A percentile compares a stretch with the other conserved stretches of the same genome.
Conservation (phyloP, 257 asterid species). For the Knoxia roxburghii region DNA sequence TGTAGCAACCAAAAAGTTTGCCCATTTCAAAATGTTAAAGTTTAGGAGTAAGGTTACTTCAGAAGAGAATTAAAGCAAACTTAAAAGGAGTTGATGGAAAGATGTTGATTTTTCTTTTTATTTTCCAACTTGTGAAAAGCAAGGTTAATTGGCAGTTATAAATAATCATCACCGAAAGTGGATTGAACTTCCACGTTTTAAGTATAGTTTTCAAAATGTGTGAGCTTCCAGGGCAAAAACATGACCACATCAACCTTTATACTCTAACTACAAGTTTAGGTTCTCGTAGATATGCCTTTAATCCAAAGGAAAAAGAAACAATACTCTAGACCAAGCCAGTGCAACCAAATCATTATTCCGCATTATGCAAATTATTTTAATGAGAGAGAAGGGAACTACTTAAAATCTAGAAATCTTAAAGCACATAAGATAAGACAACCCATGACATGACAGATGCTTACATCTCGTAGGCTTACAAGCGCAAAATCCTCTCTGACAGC, state of each 20-base stretch:
- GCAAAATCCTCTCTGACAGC: conserved; percentile 51
- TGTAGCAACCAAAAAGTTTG: neutral
- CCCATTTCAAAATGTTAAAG: no score
- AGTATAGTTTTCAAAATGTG: neutral
- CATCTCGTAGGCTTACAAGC: conserved; percentile 65
- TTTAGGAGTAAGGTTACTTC: no score
- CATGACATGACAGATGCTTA: conserved; percentile 34
- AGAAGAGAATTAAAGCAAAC: neutral
- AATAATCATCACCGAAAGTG: neutral
- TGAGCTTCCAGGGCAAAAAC: neutral
- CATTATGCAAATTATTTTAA: neutral
- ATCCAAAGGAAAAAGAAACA: neutral
- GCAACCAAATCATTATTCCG: neutral
- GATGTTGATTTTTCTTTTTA: neutral
- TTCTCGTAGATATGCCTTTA: neutral
- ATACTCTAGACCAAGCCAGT: neutral
- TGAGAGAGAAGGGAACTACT: neutral
- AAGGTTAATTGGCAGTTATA: neutral
- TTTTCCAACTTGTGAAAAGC: neutral
- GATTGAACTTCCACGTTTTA: neutral
- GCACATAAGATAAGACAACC: conserved; percentile 1
- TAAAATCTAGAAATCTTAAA: neutral
- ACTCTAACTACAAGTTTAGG: neutral
- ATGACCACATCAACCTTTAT: neutral
- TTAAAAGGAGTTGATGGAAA: neutral